Percentiles rank a stretch among this genome's conserved stretches.
phyloP scores from a whole-genome alignment of 192 early-diverging fungal species.

The Rhizoclosmatium globosum region DNA sequence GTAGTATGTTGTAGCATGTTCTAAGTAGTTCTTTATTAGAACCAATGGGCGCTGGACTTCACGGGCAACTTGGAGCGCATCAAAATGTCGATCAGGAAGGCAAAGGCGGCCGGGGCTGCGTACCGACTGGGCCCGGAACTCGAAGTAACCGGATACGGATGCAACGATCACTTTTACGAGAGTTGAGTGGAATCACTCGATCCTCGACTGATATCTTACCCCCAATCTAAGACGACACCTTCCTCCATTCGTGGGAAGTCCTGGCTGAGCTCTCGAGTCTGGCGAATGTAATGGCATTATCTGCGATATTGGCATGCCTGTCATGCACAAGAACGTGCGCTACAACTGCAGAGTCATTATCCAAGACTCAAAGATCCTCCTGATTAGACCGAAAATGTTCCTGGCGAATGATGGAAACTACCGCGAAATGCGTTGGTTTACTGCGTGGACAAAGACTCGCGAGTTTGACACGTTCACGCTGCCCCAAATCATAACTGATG shows the following conservation, averaged over 20 bases:
- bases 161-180: slow-evolving; percentile 98
- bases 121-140: slow-evolving; percentile 95
- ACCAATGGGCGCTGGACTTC: slow-evolving; percentile 96
- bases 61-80: slow-evolving; percentile 91
- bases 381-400: slow-evolving; percentile 97
- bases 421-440: slow-evolving; percentile 95
- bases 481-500: slow-evolving; percentile 79
- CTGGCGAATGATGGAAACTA: slow-evolving; percentile 99
- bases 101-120: slow-evolving; percentile 80
- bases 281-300: slow-evolving; percentile 80
- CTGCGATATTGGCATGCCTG: slow-evolving; percentile 93
- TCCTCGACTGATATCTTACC: background rate
- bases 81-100: slow-evolving; percentile 80
- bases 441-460: slow-evolving; percentile 76
- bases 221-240: slow-evolving; percentile 80
- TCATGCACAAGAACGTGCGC: slow-evolving; percentile 87
- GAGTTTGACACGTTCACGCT: slow-evolving; percentile 80
- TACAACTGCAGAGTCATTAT: slow-evolving; percentile 98
- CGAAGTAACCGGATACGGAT: slow-evolving; percentile 97
- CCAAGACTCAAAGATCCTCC: slow-evolving; percentile 78
- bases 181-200: slow-evolving; percentile 45
- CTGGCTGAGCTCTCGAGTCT: slow-evolving; percentile 75
- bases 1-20: too few relatives aligned
- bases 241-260: slow-evolving; percentile 93
- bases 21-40: slow-evolving; percentile 33